phyloP scores from a whole-genome alignment of 2,329 filamentous ascomycete species.

The Cryoendolithus antarcticus region DNA sequence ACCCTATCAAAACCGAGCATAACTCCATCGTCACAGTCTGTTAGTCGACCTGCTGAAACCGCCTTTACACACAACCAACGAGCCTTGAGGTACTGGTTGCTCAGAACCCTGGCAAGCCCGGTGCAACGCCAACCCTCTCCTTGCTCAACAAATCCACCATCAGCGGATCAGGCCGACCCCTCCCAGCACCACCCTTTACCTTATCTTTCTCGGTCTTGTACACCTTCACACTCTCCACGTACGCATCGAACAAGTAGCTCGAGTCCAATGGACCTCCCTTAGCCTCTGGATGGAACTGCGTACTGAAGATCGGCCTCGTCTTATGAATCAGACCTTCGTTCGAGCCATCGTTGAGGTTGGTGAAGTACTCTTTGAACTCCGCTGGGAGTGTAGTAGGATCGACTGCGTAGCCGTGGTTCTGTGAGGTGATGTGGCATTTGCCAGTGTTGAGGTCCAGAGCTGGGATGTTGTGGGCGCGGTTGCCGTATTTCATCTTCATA shows the following conservation, averaged over 20 bases:
- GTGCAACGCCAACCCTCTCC: conserved; percentile 77
- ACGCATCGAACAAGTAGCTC: conserved; percentile 91
- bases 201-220: conserved; percentile 76
- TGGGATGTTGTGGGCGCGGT: conserved; percentile 98
- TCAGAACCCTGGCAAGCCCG: conserved; percentile 11
- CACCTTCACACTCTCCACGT: conserved; percentile 74
- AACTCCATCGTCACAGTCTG: too few species aligned
- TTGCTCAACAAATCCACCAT: conserved; percentile 84
- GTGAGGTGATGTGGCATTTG: conserved; percentile 94
- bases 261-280: conserved; percentile 96
- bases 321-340: conserved; percentile 98
- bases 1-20: too few species aligned
- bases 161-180: conserved; percentile 76
- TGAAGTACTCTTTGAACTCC: conserved; percentile 96
- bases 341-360: conserved; percentile 93
- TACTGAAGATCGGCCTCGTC: conserved; percentile 91
- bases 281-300: conserved; percentile 97
- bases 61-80: too few species aligned
- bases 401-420: conserved; percentile 97
- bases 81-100: too few species aligned
- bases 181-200: conserved; percentile 53
- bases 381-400: conserved; percentile 67
- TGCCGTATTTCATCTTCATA: conserved; percentile 98
- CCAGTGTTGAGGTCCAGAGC: conserved; percentile 88
- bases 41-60: too few species aligned